These are phyloP conservation scores for Panicum virgatum DNA, from an alignment of 202 grass and related monocot species.

Conservation along the genomic window DNA sequence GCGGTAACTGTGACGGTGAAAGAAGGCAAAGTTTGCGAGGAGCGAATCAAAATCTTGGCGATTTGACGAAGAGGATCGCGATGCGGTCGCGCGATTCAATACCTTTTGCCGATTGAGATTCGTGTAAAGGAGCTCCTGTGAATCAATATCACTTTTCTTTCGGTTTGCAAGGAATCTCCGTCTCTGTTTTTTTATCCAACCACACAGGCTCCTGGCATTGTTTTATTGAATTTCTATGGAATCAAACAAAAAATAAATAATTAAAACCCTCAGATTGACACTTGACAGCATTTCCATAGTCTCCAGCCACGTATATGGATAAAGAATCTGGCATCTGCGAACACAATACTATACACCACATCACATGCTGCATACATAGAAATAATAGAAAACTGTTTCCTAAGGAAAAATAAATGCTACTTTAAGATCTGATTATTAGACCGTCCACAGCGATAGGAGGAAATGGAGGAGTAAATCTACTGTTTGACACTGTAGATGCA, in stretches of 20 bases:
- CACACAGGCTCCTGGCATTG: too few species aligned
- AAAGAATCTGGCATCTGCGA: not conserved
- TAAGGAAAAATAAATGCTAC: not conserved
- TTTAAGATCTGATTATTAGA: too few species aligned
- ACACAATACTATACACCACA: not conserved
- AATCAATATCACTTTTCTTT: not conserved
- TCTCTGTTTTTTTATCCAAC: not conserved
- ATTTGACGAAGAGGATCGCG: too few species aligned
- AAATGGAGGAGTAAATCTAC: too few species aligned
- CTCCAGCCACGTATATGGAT: not conserved
- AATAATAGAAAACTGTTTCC: fast-evolving
- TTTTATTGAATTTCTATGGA: not conserved
- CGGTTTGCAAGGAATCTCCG: not conserved
- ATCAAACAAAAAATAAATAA: too few species aligned
- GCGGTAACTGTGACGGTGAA: too few species aligned
- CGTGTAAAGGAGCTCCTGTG: too few species aligned
- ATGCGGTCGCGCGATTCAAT: not conserved
- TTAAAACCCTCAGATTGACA: not conserved
- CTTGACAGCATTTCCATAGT: not conserved
- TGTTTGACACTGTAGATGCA: too few species aligned
- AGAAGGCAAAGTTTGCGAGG: too few species aligned
- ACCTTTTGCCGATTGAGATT: not conserved
- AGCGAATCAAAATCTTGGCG: too few species aligned
- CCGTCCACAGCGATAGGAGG: too few species aligned
- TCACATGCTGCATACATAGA: not conserved